Evolutionary conservation across 108 stramenopile genomes (phyloP), one percentile per base, ranked within the genome.

Genomic region (Discostella stelligeroides): DNA sequence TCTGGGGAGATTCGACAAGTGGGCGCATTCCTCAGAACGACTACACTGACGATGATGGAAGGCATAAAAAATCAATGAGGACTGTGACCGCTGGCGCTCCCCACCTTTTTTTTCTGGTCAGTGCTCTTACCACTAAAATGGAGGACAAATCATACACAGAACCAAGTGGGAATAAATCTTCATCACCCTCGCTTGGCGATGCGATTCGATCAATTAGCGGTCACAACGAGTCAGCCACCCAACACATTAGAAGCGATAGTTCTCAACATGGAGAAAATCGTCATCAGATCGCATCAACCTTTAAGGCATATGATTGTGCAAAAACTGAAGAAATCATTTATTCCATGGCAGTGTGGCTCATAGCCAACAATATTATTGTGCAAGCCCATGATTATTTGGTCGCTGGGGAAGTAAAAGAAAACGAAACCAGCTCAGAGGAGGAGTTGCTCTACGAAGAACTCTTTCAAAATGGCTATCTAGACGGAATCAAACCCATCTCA

Each of bases 351-450:
- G 47, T 41, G 20, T 41, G 29, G 27, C 54, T 43, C 20, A 38
- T 40, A 2, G 70, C 48, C 2, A 84, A 84, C 49, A 63, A 58
- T 15, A 72, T 90, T 7, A 53, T 95, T 46, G 62, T 81, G 1
- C 85, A 88, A 39, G 34, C 86, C 21, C 77, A 85, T 55, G 85
- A 88, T 34, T 90, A 80, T 61, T 73, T 81, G 28, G 72, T 88
- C 10, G 54, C 68, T 21, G 62, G 81, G 28, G 46, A 62, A 40
- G 27, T 23, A 37, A 17, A 0, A 15, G 15, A 4, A 60, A 41
- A n/a, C 14, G 1, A 11, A n/a, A 10, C 13, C 49, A 17, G 37
- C 18, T 7, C 58, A n/a, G n/a, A n/a, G 10, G 66, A 71, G 11
- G 70, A 72, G 39, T 30, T 21, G 14, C 46, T 51, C 24, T 63